A percentile compares a stretch with the other conserved stretches of the same genome.
Conservation (phyloP, 2,329 filamentous ascomycete species). For the Intubia oerlemansii region DNA sequence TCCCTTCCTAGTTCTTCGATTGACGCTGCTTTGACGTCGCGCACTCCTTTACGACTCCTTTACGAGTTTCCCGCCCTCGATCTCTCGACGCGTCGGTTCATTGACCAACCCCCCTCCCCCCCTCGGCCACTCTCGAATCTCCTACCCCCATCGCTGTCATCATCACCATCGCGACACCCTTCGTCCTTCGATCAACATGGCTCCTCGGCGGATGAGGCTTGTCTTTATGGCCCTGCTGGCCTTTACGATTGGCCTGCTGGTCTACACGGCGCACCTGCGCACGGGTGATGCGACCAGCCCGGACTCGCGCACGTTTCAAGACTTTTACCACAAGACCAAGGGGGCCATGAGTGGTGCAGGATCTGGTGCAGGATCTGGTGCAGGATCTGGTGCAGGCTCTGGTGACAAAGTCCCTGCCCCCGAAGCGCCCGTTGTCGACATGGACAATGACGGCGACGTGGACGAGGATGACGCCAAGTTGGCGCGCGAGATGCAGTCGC, state of each 20-base stretch:
- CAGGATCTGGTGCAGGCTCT: too few relatives aligned
- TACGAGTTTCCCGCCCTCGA: too few relatives aligned
- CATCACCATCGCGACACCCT: too few relatives aligned
- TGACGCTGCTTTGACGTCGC: too few relatives aligned
- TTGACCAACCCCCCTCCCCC: too few relatives aligned
- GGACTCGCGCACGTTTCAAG: conserved; percentile 20
- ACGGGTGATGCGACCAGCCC: conserved; percentile 24
- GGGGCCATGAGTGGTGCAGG: conserved; percentile 20
- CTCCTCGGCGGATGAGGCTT: conserved; percentile 50
- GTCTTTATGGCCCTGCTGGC: conserved; percentile 42
- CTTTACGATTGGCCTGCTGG: conserved; percentile 45
- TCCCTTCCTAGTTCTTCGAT: too few relatives aligned
- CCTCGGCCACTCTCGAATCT: too few relatives aligned
- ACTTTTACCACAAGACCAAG: conserved; percentile 40
- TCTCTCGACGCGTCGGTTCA: too few relatives aligned
- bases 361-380: too few relatives aligned
- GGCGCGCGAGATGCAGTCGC: conserved; percentile 32
- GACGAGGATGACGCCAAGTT: conserved; percentile 33
- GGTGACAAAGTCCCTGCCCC: conserved; percentile 11
- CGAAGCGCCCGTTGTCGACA: conserved; percentile 23
- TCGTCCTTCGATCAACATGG: too few relatives aligned
- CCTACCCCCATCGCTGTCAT: too few relatives aligned
- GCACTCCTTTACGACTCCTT: too few relatives aligned
- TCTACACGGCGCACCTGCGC: conserved; percentile 44
- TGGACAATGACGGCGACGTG: conserved; percentile 31